Conservation (phyloP, 1,139 yeast species). For the Yamadazyma taylorii region DNA sequence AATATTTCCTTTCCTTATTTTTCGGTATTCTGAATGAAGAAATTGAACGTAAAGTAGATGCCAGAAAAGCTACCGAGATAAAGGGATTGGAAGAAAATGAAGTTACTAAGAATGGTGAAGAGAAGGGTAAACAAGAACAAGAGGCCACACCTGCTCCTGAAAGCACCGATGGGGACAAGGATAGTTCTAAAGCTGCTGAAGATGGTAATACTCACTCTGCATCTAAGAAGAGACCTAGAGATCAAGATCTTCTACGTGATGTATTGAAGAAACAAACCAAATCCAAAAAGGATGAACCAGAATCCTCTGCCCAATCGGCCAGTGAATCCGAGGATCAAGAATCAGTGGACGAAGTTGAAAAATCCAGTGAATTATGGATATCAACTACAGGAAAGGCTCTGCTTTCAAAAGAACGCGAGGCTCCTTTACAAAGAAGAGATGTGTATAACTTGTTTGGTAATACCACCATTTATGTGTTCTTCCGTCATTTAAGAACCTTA, state of each 20-base stretch:
- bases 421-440: slow-evolving; percentile 31
- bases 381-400: slow-evolving; percentile 41
- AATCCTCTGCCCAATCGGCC: slow-evolving; percentile 32
- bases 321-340: slow-evolving; percentile 40
- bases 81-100: neutral
- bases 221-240: slow-evolving; percentile 55
- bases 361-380: slow-evolving; percentile 70
- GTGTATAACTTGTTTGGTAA: slow-evolving; percentile 83
- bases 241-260: slow-evolving; percentile 68
- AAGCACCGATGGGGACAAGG: slow-evolving; percentile 11
- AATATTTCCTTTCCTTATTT: slow-evolving; percentile 66
- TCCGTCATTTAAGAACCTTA: slow-evolving; percentile 81
- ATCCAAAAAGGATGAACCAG: slow-evolving; percentile 39
- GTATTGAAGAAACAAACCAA: slow-evolving; percentile 70
- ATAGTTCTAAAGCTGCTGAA: too few relatives aligned
- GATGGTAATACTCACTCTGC: slow-evolving; percentile 12
- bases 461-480: slow-evolving; percentile 86
- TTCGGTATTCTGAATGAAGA: slow-evolving; percentile 52
- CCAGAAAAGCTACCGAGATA: slow-evolving; percentile 20
- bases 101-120: slow-evolving; percentile 13
- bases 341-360: slow-evolving; percentile 47
- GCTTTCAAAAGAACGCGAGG: slow-evolving; percentile 25
- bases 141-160: slow-evolving; percentile 11
- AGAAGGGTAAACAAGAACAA: slow-evolving; percentile 2
- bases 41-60: slow-evolving; percentile 26